Conservation (phyloP, 2,329 filamentous ascomycete species). For the Pestalotiopsis sp. region DNA sequence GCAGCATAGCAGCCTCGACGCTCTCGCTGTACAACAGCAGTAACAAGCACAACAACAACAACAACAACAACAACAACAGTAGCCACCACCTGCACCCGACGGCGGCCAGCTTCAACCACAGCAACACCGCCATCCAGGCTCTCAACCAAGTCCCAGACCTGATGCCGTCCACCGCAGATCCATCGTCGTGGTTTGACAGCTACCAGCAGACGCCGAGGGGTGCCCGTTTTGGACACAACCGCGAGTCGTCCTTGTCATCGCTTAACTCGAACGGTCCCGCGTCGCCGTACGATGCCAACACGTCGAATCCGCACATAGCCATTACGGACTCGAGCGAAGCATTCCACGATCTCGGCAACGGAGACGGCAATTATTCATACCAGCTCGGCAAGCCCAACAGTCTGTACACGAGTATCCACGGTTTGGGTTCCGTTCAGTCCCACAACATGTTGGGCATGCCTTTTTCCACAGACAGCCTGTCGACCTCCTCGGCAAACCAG, state of each 20-base stretch:
- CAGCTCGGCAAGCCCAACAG: constrained; percentile 47
- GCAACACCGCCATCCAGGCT: constrained; percentile 23
- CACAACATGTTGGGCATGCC: constrained; percentile 34
- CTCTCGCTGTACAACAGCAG: constrained; percentile 18
- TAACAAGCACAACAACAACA: neutral
- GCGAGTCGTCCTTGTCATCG: constrained; percentile 64
- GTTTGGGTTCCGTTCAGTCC: constrained; percentile 34
- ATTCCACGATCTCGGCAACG: constrained; percentile 42
- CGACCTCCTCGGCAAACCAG: constrained; percentile 32
- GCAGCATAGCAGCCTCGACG: constrained; percentile 26
- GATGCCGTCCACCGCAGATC: constrained; percentile 29
- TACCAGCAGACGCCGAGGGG: constrained; percentile 27
- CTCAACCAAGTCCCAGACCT: constrained; percentile 29
- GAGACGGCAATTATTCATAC: constrained; percentile 44
- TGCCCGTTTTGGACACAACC: constrained; percentile 49
- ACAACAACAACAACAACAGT: constrained; percentile 16
- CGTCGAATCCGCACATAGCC: constrained; percentile 60
- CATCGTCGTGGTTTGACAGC: constrained; percentile 29
- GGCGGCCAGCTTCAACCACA: constrained; percentile 23
- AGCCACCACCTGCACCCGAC: constrained; percentile 18
- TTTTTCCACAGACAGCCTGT: constrained; percentile 25
- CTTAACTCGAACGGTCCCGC: constrained; percentile 61
- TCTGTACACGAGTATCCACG: constrained; percentile 37
- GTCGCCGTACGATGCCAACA: constrained; percentile 58
- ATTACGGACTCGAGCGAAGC: constrained; percentile 51